Evolutionary conservation across 805 yeast species (phyloP).

Genomic region (Lipomyces lipofer): DNA sequence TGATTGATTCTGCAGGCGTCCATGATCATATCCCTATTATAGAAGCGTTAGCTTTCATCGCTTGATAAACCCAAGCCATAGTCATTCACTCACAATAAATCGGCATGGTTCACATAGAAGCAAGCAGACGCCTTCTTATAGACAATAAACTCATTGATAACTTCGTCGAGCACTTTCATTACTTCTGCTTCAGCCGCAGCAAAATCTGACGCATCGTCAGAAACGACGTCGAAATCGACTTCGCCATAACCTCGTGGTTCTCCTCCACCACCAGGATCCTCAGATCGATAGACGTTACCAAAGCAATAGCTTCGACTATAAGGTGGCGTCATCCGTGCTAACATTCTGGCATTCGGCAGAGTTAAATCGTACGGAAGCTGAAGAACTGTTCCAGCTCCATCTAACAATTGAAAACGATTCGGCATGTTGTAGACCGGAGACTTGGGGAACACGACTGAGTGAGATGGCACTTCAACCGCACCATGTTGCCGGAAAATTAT

Average conservation of each 20-base stretch:
- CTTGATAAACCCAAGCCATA: neutral
- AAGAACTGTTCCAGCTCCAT: constrained; percentile 80
- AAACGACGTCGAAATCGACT: constrained; percentile 79
- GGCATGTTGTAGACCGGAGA: constrained; percentile 68
- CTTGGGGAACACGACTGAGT: constrained; percentile 75
- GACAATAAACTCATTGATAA: constrained; percentile 66
- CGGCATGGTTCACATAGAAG: constrained; percentile 76
- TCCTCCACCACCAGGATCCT: constrained; percentile 45
- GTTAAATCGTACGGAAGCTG: constrained; percentile 89
- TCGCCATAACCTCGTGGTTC: constrained; percentile 63
- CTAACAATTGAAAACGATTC: constrained; percentile 63
- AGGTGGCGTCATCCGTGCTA: constrained; percentile 63
- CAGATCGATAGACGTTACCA: constrained; percentile 72
- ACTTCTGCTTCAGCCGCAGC: constrained; percentile 84
- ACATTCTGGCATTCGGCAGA: constrained; percentile 80
- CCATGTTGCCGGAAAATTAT: constrained; percentile 77
- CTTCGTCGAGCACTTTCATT: constrained; percentile 76
- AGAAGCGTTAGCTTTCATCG: no score
- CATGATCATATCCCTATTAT: constrained; percentile 48
- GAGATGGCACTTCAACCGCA: constrained; percentile 71
- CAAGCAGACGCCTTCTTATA: constrained; percentile 51
- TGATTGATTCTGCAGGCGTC: constrained; percentile 80
- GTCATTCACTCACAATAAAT: constrained; percentile 58
- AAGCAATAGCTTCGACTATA: constrained; percentile 66
- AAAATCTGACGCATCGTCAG: constrained; percentile 49